Evolutionary conservation across 2,329 filamentous ascomycete species (phyloP), one percentile per base, ranked within the genome.

Genomic region (Penicillium sp.): DNA sequence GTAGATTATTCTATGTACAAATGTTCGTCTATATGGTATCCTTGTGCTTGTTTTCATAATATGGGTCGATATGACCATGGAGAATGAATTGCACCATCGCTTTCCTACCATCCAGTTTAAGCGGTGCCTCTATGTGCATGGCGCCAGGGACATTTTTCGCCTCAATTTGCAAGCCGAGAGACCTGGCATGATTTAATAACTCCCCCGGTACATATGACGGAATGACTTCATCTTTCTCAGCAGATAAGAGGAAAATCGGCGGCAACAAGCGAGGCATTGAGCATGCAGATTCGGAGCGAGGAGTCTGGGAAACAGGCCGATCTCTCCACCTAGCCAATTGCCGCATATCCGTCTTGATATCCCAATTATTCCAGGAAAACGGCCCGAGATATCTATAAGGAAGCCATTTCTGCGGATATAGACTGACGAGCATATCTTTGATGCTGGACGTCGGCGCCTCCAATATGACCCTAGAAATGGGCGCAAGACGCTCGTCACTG

Each of bases 321-420:
- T 62, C 44, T 40, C 60, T 45, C 51, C 50, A 59, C 2, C 12
- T 25, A 10, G 72, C 69, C 19, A 80, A 69, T 8, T 54, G 59
- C 3, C 63, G 63, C 49, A 80, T 51, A 2, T 75, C 72, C 0
- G 49, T 56, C 19, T 68, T 65, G 39, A 69, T 76, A 54, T 80
- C 75, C 78, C 79, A 81, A 37, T 70, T 71, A 48, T 75, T 90
- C 57, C 86, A 77, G 10, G 91, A 74, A 62, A 91, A 90, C 0
- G 84, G 85, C 75, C 82, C 82, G 0, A 92, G 75, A 63, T 91
- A 83, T 39, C 80, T 79, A 64, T 92, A 92, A 0, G 88, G 88
- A 6, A 91, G 72, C 86, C 87, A 91, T 58, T 80, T 87, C 59
- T 90, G 86, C 1, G 87, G 87, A 62, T 91, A 92, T 2, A 92